Evolutionary conservation across 202 grass and related monocot species (phyloP).

Genomic region (Dendrocalamus latiflorus): DNA sequence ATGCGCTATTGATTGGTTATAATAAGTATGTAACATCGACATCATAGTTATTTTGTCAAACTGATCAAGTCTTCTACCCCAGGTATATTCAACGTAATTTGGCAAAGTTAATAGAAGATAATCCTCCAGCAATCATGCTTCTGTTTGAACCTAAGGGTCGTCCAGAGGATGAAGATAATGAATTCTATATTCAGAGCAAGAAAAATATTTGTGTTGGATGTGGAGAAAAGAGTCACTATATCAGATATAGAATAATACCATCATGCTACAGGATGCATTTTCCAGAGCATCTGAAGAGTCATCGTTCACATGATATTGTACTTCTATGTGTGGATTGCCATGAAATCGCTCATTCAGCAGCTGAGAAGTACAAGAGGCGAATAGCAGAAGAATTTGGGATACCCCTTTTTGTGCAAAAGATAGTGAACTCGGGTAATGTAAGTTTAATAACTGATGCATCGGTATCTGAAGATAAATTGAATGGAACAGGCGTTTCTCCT

Average conservation of each 20-base stretch:
- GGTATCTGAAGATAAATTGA: conserved; percentile 31
- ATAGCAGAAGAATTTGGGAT: conserved; percentile 75
- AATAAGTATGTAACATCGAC: conserved; percentile 12
- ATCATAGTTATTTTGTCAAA: background rate
- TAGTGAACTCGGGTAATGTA: conserved; percentile 67
- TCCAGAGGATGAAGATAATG: conserved; percentile 93
- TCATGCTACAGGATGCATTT: conserved; percentile 98
- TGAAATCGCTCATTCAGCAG: conserved; percentile 76
- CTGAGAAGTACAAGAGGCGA: conserved; percentile 85
- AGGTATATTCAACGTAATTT: conserved; percentile 83
- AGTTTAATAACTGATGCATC: conserved; percentile 38
- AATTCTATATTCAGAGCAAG: conserved; percentile 96
- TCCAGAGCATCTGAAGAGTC: conserved; percentile 93
- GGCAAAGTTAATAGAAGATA: conserved; percentile 72
- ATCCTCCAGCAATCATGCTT: conserved; percentile 92
- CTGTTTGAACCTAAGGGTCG: conserved; percentile 97
- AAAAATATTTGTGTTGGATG: conserved; percentile 97
- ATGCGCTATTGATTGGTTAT: conserved; percentile 7
- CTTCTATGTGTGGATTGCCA: conserved; percentile 94
- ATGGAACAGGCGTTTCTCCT: conserved; percentile 68
- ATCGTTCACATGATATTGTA: conserved; percentile 97
- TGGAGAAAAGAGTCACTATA: conserved; percentile 90
- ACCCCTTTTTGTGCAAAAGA: conserved; percentile 94
- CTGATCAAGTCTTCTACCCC: conserved; percentile 25
- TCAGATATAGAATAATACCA: conserved; percentile 96